Conservation (phyloP, 306 rosid species). For the Prunus davidiana region DNA sequence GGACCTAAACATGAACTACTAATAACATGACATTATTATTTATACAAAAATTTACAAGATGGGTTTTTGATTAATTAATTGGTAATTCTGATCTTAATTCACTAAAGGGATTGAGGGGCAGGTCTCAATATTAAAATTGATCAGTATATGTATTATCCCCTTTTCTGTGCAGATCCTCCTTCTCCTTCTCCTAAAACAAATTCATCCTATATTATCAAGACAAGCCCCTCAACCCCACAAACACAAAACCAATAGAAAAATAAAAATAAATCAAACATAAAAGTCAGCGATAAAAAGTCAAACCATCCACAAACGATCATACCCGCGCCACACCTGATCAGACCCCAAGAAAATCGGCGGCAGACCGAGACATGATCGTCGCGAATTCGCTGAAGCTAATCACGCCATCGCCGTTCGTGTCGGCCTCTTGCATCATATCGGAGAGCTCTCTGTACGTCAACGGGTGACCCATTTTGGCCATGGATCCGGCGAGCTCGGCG, state of each 20-base stretch:
- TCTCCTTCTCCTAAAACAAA: background rate
- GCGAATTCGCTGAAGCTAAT: constrained; percentile 73
- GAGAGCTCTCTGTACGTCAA: constrained; percentile 62
- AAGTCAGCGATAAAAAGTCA: constrained; percentile 12
- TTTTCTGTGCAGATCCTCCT: background rate
- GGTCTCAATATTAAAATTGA: background rate
- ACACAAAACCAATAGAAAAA: background rate
- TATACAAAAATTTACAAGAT: too few species aligned
- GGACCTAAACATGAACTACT: too few species aligned
- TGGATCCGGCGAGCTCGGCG: constrained; percentile 74
- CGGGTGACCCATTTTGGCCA: constrained; percentile 89
- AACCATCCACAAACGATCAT: background rate
- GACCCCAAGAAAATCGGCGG: constrained; percentile 70
- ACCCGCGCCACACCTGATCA: background rate
- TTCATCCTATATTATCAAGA: background rate
- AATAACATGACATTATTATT: too few species aligned
- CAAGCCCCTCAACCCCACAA: background rate
- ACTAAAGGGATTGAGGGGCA: background rate
- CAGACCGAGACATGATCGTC: constrained; percentile 65
- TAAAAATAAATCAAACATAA: background rate
- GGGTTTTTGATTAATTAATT: too few species aligned
- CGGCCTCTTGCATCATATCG: constrained; percentile 72
- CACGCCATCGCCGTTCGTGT: constrained; percentile 78
- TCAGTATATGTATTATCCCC: background rate
- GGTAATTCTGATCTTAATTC: too few species aligned